phyloP scores from a whole-genome alignment of 2,329 filamentous ascomycete species.

The Aspergillus arachidicola region DNA sequence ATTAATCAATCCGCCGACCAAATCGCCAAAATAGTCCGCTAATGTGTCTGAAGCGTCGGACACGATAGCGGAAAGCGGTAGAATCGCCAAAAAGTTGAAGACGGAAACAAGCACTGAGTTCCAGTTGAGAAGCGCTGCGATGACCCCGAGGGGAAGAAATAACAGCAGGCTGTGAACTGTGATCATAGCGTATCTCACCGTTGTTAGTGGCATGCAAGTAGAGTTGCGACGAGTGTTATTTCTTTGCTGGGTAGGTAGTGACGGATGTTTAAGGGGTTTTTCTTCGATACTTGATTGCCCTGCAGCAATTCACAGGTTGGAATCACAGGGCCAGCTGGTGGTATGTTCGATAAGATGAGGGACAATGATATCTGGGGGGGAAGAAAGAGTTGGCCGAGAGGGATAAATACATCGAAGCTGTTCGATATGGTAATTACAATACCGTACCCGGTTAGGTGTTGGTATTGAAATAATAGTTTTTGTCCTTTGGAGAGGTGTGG shows the following conservation, averaged over 20 bases:
- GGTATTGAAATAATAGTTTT: background rate
- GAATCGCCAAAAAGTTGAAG: constrained; percentile 75
- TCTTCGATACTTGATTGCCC: background rate
- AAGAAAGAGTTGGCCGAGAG: background rate
- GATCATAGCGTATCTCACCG: background rate
- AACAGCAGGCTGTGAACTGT: constrained; percentile 55
- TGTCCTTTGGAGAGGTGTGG: background rate
- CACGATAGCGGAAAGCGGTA: constrained; percentile 57
- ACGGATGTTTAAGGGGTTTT: background rate
- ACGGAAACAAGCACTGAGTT: constrained; percentile 68
- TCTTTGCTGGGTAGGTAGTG: background rate
- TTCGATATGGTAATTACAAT: background rate
- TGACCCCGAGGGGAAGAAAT: constrained; percentile 74
- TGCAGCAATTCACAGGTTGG: background rate
- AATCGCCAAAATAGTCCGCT: constrained; percentile 56
- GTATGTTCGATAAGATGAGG: background rate
- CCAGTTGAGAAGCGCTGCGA: constrained; percentile 62
- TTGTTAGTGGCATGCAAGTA: background rate
- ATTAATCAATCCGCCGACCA: constrained; percentile 59
- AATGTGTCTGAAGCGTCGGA: constrained; percentile 62
- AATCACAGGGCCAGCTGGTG: too few relatives aligned
- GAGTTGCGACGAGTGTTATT: background rate
- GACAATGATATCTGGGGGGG: background rate
- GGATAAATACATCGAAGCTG: background rate
- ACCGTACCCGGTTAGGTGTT: background rate